Conservation (phyloP, 2,329 filamentous ascomycete species). For the Botrytis hyacinthi region DNA sequence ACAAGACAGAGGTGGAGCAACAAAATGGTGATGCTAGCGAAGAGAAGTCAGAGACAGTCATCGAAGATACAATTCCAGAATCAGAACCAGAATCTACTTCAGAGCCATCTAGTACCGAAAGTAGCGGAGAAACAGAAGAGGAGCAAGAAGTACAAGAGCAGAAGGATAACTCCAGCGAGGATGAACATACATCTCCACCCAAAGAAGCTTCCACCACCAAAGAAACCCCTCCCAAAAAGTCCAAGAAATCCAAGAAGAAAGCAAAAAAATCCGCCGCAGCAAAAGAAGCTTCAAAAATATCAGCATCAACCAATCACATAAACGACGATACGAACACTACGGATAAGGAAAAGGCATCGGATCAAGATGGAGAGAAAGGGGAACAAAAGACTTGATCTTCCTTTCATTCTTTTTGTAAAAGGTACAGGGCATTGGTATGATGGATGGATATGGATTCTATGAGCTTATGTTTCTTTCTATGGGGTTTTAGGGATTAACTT, state of each 20-base stretch:
- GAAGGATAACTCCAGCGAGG: constrained; percentile 8
- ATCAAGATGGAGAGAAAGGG: not conserved
- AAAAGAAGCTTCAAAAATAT: constrained; percentile 10
- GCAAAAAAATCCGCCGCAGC: constrained; percentile 4
- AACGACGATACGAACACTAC: constrained; percentile 13
- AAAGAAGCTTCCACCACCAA: not conserved
- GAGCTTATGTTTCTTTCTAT: constrained; percentile 11
- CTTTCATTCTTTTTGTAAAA: not conserved
- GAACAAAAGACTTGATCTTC: not conserved
- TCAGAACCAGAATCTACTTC: not conserved
- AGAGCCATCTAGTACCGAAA: not conserved
- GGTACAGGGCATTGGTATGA: constrained; percentile 4
- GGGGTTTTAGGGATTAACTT: not conserved
- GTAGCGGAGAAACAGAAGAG: not conserved
- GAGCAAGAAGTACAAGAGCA: constrained; percentile 5
- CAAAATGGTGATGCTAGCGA: not conserved
- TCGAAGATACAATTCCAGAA: not conserved
- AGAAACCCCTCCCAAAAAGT: not conserved
- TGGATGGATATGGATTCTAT: constrained; percentile 11
- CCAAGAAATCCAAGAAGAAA: constrained; percentile 14
- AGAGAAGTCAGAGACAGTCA: not conserved
- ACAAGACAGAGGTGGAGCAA: not conserved
- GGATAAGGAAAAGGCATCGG: constrained; percentile 4
- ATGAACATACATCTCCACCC: not conserved
- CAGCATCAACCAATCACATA: constrained; percentile 9